These are phyloP conservation scores for Fusarium foetens DNA, from an alignment of 2,329 filamentous ascomycete species.

Conservation along the genomic window DNA sequence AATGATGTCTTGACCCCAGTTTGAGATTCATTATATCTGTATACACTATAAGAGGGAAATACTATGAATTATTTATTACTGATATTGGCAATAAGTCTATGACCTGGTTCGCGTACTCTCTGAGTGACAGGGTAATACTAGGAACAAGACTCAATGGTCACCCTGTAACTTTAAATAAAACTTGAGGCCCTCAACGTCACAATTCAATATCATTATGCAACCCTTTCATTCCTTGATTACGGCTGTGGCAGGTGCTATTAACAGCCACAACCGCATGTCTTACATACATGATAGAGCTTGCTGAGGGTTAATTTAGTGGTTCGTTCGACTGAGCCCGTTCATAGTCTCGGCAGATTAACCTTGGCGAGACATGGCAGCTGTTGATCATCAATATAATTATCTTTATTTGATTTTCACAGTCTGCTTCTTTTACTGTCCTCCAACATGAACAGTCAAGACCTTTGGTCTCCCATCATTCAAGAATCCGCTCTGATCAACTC, in stretches of 20 bases:
- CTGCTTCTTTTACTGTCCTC: slow-evolving; percentile 46
- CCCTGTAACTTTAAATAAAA: not conserved
- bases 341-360: not conserved
- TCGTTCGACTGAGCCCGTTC: not conserved
- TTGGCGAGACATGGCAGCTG: not conserved
- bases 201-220: slow-evolving; percentile 3
- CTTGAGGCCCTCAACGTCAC: not conserved
- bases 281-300: not conserved
- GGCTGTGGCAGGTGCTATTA: slow-evolving; percentile 17
- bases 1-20: not conserved
- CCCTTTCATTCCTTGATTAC: slow-evolving; percentile 18
- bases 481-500: slow-evolving; percentile 69
- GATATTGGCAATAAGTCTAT: not conserved
- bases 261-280: slow-evolving; percentile 18
- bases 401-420: not conserved
- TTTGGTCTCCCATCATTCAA: slow-evolving; percentile 66
- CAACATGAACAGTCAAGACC: slow-evolving; percentile 66
- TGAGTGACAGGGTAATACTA: not conserved
- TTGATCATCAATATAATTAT: not conserved
- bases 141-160: not conserved
- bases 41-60: not conserved
- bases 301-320: not conserved
- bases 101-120: not conserved
- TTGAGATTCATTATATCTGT: not conserved
- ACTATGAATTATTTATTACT: not conserved